Conservation (phyloP, 2,329 filamentous ascomycete species). For the Clarireedia monteithiana region DNA sequence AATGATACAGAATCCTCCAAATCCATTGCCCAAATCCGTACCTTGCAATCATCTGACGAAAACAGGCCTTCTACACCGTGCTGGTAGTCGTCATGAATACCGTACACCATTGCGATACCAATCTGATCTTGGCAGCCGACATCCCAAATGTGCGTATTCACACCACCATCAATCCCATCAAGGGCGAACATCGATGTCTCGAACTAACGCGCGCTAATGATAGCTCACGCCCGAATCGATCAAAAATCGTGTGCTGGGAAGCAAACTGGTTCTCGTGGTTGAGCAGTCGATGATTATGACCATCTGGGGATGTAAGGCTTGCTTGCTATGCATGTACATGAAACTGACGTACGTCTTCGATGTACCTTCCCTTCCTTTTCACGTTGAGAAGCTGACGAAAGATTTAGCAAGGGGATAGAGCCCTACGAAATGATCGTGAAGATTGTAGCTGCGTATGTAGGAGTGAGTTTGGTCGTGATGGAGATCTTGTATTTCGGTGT, state of each 20-base stretch:
- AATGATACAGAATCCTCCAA: background rate
- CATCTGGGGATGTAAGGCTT: slow-evolving; percentile 49
- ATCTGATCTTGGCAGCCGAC: slow-evolving; percentile 47
- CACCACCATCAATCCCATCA: too few species aligned
- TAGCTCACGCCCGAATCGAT: slow-evolving; percentile 36
- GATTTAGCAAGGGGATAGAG: background rate
- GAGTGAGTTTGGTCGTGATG: slow-evolving; percentile 40
- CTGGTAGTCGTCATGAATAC: slow-evolving; percentile 49
- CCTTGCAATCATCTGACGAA: background rate
- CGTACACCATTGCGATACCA: slow-evolving; percentile 46
- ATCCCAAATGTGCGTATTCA: slow-evolving; percentile 17
- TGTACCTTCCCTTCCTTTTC: background rate
- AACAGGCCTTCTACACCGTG: slow-evolving; percentile 42
- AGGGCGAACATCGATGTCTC: background rate
- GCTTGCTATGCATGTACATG: slow-evolving; percentile 49
- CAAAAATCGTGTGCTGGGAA: slow-evolving; percentile 34
- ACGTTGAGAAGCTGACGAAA: background rate
- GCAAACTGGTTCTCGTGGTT: slow-evolving; percentile 54
- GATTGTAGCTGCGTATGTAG: slow-evolving; percentile 40
- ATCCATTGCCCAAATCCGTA: background rate
- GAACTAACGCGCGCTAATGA: background rate
- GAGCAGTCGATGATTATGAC: slow-evolving; percentile 55
- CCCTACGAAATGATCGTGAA: slow-evolving; percentile 40
- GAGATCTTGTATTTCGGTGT: slow-evolving; percentile 42
- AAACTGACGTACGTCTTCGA: slow-evolving; percentile 37